Conservation (phyloP, 441 rosid genomes). For the Aleurites moluccanus region DNA sequence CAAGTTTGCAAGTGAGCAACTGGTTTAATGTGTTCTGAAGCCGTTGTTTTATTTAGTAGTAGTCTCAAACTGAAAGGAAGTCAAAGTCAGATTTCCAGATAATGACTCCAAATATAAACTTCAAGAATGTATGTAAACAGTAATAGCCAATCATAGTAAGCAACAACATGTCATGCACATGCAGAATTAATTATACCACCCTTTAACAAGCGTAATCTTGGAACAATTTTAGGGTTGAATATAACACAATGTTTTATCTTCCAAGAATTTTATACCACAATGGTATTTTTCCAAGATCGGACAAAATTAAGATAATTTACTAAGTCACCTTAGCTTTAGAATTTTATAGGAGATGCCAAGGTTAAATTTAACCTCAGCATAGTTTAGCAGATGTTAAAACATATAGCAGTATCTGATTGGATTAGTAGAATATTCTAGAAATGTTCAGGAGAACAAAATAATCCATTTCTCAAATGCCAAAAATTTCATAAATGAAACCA, state of each 20-base stretch:
- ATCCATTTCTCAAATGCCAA: slow-evolving; percentile 6
- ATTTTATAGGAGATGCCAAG: not conserved
- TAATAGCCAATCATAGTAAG: not conserved
- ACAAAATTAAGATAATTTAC: slow-evolving; percentile 3
- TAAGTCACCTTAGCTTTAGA: not conserved
- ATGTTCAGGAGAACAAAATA: not conserved
- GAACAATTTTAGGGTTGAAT: not conserved
- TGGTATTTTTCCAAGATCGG: slow-evolving; percentile 5
- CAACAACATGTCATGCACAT: not conserved
- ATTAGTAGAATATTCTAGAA: not conserved
- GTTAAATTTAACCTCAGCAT: not conserved
- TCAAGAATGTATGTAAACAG: not conserved
- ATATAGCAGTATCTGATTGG: not conserved
- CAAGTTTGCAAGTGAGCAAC: slow-evolving; percentile 40
- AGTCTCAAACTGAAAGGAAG: slow-evolving; percentile 54
- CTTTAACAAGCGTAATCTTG: not conserved
- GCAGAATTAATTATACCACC: not conserved
- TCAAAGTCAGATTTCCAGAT: slow-evolving; percentile 27
- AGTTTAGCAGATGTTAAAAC: not conserved
- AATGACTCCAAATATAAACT: slow-evolving; percentile 5
- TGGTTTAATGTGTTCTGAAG: slow-evolving; percentile 56
- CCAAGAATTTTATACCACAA: not conserved
- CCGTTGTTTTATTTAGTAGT: slow-evolving; percentile 47
- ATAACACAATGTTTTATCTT: not conserved
- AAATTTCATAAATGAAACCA: not conserved